Conservation (phyloP, 345 rosid species). For the Lepidium aucheri region DNA sequence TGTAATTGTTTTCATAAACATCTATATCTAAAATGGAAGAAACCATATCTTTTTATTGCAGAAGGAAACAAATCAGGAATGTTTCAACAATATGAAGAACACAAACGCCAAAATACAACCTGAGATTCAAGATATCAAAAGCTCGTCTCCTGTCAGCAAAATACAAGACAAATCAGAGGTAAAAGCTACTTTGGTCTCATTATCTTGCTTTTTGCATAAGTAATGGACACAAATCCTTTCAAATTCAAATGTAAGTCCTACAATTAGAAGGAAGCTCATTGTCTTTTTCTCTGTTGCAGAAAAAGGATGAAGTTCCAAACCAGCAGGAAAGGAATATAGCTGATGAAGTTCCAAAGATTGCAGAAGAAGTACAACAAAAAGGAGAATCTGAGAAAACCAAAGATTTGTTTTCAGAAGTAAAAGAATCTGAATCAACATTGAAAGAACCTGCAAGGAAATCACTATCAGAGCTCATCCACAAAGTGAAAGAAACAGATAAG, state of each 20-base stretch:
- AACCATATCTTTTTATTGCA: conserved; percentile 10
- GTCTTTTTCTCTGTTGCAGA: not conserved
- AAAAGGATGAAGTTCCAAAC: conserved; percentile 19
- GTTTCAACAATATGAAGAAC: conserved; percentile 9
- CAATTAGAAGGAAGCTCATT: not conserved
- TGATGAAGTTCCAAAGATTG: conserved; percentile 19
- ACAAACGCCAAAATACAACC: not conserved
- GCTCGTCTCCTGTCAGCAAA: conserved; percentile 11
- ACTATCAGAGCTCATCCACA: conserved; percentile 39
- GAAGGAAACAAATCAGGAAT: conserved; percentile 19
- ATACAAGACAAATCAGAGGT: conserved; percentile 39
- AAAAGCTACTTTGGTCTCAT: conserved; percentile 5
- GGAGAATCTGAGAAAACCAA: conserved; percentile 18
- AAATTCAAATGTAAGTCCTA: conserved; percentile 11
- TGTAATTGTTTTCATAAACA: not conserved
- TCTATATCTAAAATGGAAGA: conserved; percentile 4
- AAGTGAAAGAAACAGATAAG: conserved; percentile 23
- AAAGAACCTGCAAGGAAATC: conserved; percentile 32
- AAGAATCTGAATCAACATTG: conserved; percentile 21
- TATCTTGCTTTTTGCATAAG: not conserved
- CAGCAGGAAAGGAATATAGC: conserved; percentile 24
- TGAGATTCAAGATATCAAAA: conserved; percentile 1
- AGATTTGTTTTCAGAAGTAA: conserved; percentile 15
- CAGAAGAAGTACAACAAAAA: conserved; percentile 19
- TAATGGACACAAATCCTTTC: not conserved